Evolutionary conservation across 192 early-diverging fungal genomes (phyloP), one percentile per base, ranked within the genome.

Genomic region (Chytriomyces confervae): DNA sequence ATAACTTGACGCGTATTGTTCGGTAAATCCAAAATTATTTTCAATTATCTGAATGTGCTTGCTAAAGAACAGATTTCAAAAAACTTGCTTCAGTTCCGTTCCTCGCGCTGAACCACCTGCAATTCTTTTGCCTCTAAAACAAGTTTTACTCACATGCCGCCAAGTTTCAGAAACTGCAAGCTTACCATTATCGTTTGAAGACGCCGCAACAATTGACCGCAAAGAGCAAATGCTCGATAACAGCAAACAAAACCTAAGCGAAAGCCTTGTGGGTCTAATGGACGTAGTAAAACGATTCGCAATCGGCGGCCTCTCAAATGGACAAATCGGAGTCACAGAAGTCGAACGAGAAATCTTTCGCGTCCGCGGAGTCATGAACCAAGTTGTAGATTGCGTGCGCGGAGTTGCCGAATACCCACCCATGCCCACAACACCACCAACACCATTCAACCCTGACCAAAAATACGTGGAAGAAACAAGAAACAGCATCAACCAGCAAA

Each of bases 111-210:
- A 50, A 13, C 49, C 69, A 11, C 18, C 69, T 5, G n/a, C 50
- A 6, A 64, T 76, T 46, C 63, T 76, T 23, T 29, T 66, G 20
- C 74, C 74, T 29, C 63, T 76, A 3, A 76, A 76, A 76, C 62
- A 64, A 64, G 24, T 76, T 49, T 64, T 76, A 13, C 7, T 66
- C 27, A 66, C 74, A 9, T 76, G 74, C 63, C 62, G 74, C 10
- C 18, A 63, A 11, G 50, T 76, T 45, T 61, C 51, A 47, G 74
- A 76, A 53, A 66, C 49, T 1, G 62, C 74, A n/a, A 23, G 27
- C 16, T 50, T 10, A 43, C 9, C 62, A 5, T 3, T 10, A 45
- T 7, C 11, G 5, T 7, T 53, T 23, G 62, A 50, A 24, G 24
- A n/a, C 18, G 29, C 63, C 18, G 11, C 10, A 27, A 65, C 63